These are phyloP conservation scores for Wickerhamiella hasegawae DNA, from an alignment of 805 yeast genomes.

Conservation along the genomic window DNA sequence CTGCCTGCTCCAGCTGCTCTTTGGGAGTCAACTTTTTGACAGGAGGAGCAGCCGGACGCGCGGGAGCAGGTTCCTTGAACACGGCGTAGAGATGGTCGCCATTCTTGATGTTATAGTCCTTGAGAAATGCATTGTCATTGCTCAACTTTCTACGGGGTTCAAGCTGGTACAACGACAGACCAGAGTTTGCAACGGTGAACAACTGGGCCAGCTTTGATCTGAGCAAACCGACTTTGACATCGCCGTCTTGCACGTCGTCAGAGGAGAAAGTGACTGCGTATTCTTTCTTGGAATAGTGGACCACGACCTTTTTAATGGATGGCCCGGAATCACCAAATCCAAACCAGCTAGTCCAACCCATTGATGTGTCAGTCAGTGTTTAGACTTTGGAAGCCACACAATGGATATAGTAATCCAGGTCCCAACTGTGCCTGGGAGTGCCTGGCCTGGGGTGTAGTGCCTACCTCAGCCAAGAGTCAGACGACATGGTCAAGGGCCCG, in stretches of 20 bases:
- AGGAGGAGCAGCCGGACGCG: neutral
- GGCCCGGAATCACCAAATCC: neutral
- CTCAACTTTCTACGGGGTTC: slow-evolving; percentile 10
- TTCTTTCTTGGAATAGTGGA: slow-evolving; percentile 8
- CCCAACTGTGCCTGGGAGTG: no score
- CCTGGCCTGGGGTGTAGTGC: no score
- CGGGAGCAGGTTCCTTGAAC: slow-evolving; percentile 3
- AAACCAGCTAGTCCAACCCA: neutral
- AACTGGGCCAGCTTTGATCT: slow-evolving; percentile 40
- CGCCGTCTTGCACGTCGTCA: slow-evolving; percentile 35
- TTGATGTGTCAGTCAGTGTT: neutral
- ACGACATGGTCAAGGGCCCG: no score
- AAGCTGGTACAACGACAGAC: slow-evolving; percentile 8
- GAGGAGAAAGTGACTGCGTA: slow-evolving; percentile 12
- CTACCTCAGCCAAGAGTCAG: no score
- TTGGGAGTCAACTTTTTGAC: slow-evolving; percentile 1
- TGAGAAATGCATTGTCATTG: slow-evolving; percentile 9
- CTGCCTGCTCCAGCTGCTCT: slow-evolving; percentile 16
- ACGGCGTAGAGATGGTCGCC: slow-evolving; percentile 15
- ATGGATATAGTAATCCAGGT: no score
- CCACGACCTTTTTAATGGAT: neutral
- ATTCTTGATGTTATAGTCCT: slow-evolving; percentile 11
- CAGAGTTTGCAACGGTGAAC: slow-evolving; percentile 29
- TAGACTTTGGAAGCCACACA: no score
- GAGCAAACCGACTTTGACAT: slow-evolving; percentile 50